Base-by-base conservation (phyloP, 73 alveolate genomes). In the Effrenium voratum region DNA sequence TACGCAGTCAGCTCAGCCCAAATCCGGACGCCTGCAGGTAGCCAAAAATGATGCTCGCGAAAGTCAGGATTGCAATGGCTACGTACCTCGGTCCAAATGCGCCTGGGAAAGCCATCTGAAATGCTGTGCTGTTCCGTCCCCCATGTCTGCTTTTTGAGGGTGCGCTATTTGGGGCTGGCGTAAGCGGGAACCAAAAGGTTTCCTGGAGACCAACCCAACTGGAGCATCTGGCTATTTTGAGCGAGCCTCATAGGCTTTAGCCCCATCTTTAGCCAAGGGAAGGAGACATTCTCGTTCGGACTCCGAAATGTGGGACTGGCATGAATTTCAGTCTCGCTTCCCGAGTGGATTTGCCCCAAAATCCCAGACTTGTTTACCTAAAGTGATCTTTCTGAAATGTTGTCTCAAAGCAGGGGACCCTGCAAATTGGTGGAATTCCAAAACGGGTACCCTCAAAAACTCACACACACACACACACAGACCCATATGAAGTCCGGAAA, bases 11-110 rank as follows among this genome's bases (percentile, higher is more conserved):
- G n/a, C n/a, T n/a, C n/a, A n/a, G 41, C 88, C 47, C 72, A 30
- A 32, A n/a, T 10, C 52, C 6, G 50, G 4, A 10, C 8, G 95
- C 95, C 97, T 90, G 97, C 59, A 90, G 97, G 38, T 90, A 90
- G 50, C 97, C 97, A 70, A 90, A 90, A 79, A 90, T 90, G 88
- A 90, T 90, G 76, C 97, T 90, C 47, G 97, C 97, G 5, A 90
- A 87, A 12, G 97, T 90, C 76, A 90, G 76, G 87, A 90, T 90
- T 12, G 88, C 97, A 57, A 90, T 90, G 43, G 97, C 97, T 76
- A 90, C 97, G 32, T 90, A 90, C 97, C 97, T 84, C 81, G 82
- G 16, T 16, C 36, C 49, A 41, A 36, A 75, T 15, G 6, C 13
- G 5, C n/a, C 22, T 6, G 55, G 84, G 50, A 40, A 36, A n/a